These are phyloP conservation scores for Crinitomyces ghanaensis DNA, from an alignment of 805 yeast species.

Conservation along the genomic window DNA sequence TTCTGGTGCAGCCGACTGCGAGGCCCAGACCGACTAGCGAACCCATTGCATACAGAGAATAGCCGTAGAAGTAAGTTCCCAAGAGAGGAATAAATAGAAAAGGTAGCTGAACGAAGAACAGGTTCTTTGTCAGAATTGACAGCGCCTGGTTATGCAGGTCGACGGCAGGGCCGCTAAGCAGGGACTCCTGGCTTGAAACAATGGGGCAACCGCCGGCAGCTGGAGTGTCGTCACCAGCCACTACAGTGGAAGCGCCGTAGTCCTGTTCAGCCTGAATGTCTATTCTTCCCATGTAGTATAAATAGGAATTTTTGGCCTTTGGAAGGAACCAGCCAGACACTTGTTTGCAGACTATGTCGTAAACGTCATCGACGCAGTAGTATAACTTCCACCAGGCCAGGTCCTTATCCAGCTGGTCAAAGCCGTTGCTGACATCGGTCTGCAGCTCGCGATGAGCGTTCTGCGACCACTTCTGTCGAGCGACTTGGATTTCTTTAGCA, in stretches of 20 bases:
- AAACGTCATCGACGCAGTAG: slow-evolving; percentile 27
- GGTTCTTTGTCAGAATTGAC: slow-evolving; percentile 18
- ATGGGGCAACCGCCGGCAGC: slow-evolving; percentile 6
- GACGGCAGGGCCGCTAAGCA: slow-evolving; percentile 10
- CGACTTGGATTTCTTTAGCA: slow-evolving; percentile 9
- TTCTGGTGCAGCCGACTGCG: slow-evolving; percentile 25
- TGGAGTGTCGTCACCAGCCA: slow-evolving; percentile 5
- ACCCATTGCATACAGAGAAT: slow-evolving; percentile 24
- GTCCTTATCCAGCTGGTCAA: slow-evolving; percentile 12
- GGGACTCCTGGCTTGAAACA: slow-evolving; percentile 1
- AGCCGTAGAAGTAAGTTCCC: slow-evolving; percentile 23
- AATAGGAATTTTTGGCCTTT: slow-evolving; percentile 18
- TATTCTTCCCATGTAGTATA: slow-evolving; percentile 25
- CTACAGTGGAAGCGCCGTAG: slow-evolving; percentile 4
- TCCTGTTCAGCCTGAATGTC: slow-evolving; percentile 12
- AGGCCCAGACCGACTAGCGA: slow-evolving; percentile 27
- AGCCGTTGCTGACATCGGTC: slow-evolving; percentile 18
- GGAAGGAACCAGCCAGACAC: slow-evolving; percentile 20
- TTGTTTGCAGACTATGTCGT: slow-evolving; percentile 14
- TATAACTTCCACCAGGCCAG: slow-evolving; percentile 30
- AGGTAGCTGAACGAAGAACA: slow-evolving; percentile 28
- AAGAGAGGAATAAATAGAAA: slow-evolving; percentile 20
- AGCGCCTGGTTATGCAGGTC: slow-evolving; percentile 23
- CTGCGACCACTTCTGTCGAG: slow-evolving; percentile 24
- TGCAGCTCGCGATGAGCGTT: slow-evolving; percentile 31